These are phyloP conservation scores for Blastobotrys mokoenaii DNA, from an alignment of 805 yeast species.

Conservation along the genomic window DNA sequence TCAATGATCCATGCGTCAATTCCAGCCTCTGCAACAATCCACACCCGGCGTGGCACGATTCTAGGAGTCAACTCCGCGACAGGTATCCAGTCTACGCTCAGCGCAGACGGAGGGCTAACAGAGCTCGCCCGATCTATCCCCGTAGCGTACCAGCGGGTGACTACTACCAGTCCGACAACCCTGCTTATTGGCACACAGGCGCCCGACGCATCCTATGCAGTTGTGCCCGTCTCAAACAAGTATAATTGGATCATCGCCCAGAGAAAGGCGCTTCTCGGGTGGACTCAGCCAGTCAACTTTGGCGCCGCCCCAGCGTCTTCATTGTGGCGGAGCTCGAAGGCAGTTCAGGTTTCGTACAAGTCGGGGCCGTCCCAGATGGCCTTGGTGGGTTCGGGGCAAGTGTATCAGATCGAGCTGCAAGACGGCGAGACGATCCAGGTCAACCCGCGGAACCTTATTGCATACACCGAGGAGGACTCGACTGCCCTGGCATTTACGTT, in stretches of 20 bases:
- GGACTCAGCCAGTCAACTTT: conserved; percentile 30
- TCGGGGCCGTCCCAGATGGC: conserved; percentile 32
- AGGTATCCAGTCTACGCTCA: conserved; percentile 20
- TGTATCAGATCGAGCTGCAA: conserved; percentile 31
- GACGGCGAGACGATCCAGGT: conserved; percentile 32
- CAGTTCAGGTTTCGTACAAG: conserved; percentile 26
- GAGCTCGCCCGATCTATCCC: conserved; percentile 23
- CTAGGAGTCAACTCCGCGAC: conserved; percentile 35
- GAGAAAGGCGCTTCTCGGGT: conserved; percentile 35
- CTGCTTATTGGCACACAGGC: conserved; percentile 21
- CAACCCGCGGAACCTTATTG: conserved; percentile 36
- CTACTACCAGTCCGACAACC: conserved; percentile 25
- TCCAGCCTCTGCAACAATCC: conserved; percentile 36
- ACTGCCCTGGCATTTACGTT: too few species aligned
- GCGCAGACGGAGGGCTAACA: conserved; percentile 16
- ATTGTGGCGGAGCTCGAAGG: conserved; percentile 24
- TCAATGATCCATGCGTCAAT: conserved; percentile 34
- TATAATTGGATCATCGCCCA: conserved; percentile 35
- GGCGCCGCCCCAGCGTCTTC: conserved; percentile 17
- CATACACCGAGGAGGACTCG: conserved; percentile 22
- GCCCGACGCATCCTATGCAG: conserved; percentile 21
- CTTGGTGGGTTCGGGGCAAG: conserved; percentile 33
- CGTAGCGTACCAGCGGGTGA: conserved; percentile 27
- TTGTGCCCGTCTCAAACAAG: conserved; percentile 27
- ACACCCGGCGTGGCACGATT: conserved; percentile 35